These are phyloP conservation scores for Geosmithia flava DNA, from an alignment of 2,329 filamentous ascomycete genomes.

Conservation along the genomic window DNA sequence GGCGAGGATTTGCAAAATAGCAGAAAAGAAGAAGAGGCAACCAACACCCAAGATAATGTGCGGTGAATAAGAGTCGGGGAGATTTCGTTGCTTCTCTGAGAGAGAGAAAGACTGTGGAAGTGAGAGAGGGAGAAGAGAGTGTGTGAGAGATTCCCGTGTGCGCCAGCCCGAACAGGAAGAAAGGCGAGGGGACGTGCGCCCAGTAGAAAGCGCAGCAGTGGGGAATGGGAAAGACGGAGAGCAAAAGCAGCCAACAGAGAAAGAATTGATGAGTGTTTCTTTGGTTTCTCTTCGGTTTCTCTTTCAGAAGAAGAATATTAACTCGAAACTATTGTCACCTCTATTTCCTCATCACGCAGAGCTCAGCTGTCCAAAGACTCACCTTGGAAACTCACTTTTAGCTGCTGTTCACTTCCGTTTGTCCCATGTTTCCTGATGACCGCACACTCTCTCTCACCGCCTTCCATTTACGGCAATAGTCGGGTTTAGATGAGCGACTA, in stretches of 20 bases:
- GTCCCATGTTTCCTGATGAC: not conserved
- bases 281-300: too few species aligned
- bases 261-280: not conserved
- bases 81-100: not conserved
- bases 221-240: not conserved
- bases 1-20: not conserved
- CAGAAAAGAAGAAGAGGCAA: not conserved
- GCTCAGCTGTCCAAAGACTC: not conserved
- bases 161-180: not conserved
- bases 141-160: not conserved
- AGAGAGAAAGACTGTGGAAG: not conserved
- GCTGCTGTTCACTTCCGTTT: not conserved
- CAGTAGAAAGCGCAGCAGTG: not conserved
- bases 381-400: not conserved
- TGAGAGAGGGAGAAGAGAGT: not conserved
- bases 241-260: not conserved
- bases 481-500: not conserved
- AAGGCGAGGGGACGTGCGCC: not conserved
- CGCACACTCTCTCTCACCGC: conserved; percentile 6
- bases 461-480: conserved; percentile 3
- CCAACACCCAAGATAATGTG: not conserved
- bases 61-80: not conserved
- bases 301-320: too few species aligned
- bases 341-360: not conserved
- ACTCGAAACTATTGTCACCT: not conserved